A percentile compares a stretch with the other conserved stretches of the same genome.
Evolutionary conservation across 305 asterid species (phyloP).

Genomic region (Fraxinus sp.): DNA sequence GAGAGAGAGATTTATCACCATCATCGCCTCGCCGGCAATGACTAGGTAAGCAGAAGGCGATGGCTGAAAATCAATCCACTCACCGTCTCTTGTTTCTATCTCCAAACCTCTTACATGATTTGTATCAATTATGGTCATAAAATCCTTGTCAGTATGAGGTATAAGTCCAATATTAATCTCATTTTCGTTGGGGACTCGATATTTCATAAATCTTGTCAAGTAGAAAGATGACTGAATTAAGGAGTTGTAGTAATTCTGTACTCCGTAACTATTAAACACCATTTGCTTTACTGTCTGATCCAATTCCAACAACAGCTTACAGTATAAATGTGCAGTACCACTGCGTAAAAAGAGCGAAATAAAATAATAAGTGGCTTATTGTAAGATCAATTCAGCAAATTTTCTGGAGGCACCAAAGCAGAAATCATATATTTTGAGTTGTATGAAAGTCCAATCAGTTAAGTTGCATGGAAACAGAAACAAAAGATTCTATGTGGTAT

Average conservation of each 20-base stretch:
- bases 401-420: too few relatives aligned
- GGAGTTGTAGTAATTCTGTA: conserved; percentile 23
- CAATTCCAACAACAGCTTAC: conserved; percentile 31
- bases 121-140: conserved; percentile 42
- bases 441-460: too few relatives aligned
- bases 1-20: background rate
- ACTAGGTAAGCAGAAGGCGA: conserved; percentile 43
- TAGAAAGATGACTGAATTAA: conserved; percentile 27
- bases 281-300: conserved; percentile 43
- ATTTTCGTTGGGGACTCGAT: conserved; percentile 23
- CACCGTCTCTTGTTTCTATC: conserved; percentile 31
- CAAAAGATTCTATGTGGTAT: too few relatives aligned
- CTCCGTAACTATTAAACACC: conserved; percentile 37
- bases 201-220: conserved; percentile 38
- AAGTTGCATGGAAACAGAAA: too few relatives aligned
- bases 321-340: conserved; percentile 27
- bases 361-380: background rate
- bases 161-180: conserved; percentile 33
- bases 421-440: too few relatives aligned
- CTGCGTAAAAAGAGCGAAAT: conserved; percentile 1
- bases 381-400: background rate
- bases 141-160: conserved; percentile 53
- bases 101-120: conserved; percentile 37
- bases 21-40: conserved; percentile 51
- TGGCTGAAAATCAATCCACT: conserved; percentile 43